These are phyloP conservation scores for Cephaloascus albidus DNA, from an alignment of 805 yeast genomes.

Conservation along the genomic window DNA sequence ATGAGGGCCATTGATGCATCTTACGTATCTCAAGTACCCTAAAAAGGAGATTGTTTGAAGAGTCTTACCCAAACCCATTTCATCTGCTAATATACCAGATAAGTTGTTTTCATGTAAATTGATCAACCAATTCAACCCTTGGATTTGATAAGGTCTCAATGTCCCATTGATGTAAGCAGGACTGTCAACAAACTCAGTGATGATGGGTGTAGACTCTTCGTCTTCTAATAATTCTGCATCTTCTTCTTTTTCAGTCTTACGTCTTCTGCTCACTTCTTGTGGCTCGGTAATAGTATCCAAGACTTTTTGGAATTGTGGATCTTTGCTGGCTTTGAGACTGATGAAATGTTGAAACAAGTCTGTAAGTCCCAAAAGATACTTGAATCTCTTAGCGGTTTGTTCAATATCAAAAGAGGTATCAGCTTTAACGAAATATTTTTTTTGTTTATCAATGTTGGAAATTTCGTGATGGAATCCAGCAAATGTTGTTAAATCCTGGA, in stretches of 20 bases:
- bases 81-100: slow-evolving; percentile 76
- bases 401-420: slow-evolving; percentile 38
- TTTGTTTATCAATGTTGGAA: slow-evolving; percentile 4
- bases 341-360: slow-evolving; percentile 62
- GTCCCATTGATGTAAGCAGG: slow-evolving; percentile 49
- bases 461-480: slow-evolving; percentile 1
- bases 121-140: slow-evolving; percentile 74
- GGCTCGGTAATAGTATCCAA: slow-evolving; percentile 26
- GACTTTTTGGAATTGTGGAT: slow-evolving; percentile 45
- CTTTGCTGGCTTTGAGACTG: slow-evolving; percentile 52
- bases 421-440: slow-evolving; percentile 22
- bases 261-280: slow-evolving; percentile 33
- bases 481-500: slow-evolving; percentile 2
- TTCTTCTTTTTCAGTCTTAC: slow-evolving; percentile 72
- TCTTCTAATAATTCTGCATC: slow-evolving; percentile 67
- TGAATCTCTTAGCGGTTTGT: slow-evolving; percentile 58
- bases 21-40: slow-evolving; percentile 60
- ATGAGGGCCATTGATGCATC: slow-evolving; percentile 59
- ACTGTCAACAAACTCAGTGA: slow-evolving; percentile 40
- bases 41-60: slow-evolving; percentile 70
- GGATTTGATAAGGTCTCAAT: slow-evolving; percentile 68
- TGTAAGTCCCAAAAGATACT: slow-evolving; percentile 56
- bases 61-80: slow-evolving; percentile 82
- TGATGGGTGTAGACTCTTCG: slow-evolving; percentile 27
- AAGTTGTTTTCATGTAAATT: slow-evolving; percentile 57